Conservation (phyloP, 176 grass and related monocot genomes). For the bread wheat (Triticum aestivum) region DNA sequence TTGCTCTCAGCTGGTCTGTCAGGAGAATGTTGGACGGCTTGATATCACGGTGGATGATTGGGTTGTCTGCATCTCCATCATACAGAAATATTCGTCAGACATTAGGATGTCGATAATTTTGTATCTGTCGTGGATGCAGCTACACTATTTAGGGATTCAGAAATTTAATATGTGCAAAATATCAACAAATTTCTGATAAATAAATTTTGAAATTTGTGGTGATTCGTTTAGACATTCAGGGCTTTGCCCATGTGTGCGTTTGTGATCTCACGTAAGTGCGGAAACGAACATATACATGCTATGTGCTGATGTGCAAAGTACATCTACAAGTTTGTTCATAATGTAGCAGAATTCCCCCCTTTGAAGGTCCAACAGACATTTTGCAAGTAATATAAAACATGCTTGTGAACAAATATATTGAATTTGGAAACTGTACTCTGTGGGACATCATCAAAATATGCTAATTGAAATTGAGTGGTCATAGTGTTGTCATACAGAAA, state of each 20-base stretch:
- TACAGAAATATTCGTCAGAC: conserved; percentile 3
- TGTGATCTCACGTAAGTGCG: neutral
- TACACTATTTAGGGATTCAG: neutral
- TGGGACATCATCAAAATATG: neutral
- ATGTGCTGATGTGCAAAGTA: neutral
- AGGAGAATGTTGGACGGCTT: conserved; percentile 93
- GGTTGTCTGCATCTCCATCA: conserved; percentile 51
- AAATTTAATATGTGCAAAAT: neutral
- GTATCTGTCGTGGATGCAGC: neutral
- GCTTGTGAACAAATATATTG: neutral
- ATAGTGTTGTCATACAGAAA: neutral
- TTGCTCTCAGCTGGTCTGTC: conserved; percentile 66
- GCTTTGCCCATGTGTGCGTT: neutral
- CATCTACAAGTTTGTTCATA: neutral
- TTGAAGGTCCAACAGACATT: neutral
- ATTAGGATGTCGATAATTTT: conserved; percentile 3
- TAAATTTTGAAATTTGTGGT: neutral
- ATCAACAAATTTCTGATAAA: neutral
- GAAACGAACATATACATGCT: neutral
- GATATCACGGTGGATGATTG: conserved; percentile 97
- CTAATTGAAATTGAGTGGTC: neutral
- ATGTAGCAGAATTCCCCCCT: neutral
- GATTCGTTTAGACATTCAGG: conserved; percentile 1
- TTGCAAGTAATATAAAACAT: neutral
- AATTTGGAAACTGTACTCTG: neutral